phyloP scores from a whole-genome alignment of 2,329 filamentous ascomycete genomes.

The Talaromyces sp. region DNA sequence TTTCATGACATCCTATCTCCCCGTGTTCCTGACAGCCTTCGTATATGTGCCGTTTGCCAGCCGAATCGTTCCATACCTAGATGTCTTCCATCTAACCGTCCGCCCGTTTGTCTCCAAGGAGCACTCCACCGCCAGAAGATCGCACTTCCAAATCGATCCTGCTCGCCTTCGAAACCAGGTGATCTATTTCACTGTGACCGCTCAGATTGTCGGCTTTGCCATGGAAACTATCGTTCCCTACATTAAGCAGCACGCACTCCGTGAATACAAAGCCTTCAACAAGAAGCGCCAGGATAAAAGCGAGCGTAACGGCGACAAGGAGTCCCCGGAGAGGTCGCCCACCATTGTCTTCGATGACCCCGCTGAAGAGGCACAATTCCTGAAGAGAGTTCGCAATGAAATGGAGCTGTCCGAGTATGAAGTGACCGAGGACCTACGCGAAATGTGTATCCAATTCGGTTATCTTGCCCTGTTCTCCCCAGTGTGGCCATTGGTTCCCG shows the following conservation, averaged over 20 bases:
- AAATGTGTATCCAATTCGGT: constrained; percentile 90
- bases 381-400: constrained; percentile 81
- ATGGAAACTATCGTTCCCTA: constrained; percentile 87
- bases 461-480: constrained; percentile 92
- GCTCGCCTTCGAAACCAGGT: constrained; percentile 84
- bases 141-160: constrained; percentile 79
- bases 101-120: constrained; percentile 75
- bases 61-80: constrained; percentile 82
- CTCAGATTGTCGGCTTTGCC: constrained; percentile 85
- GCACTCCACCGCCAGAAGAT: constrained; percentile 63
- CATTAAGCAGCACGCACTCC: constrained; percentile 75
- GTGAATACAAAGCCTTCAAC: constrained; percentile 62
- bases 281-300: constrained; percentile 31
- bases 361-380: constrained; percentile 78
- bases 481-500: constrained; percentile 86
- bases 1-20: constrained; percentile 94
- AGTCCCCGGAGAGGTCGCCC: constrained; percentile 29
- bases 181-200: constrained; percentile 96
- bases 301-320: constrained; percentile 26
- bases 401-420: constrained; percentile 85
- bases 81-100: constrained; percentile 79
- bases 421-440: constrained; percentile 85
- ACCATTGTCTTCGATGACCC: constrained; percentile 63
- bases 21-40: constrained; percentile 87
- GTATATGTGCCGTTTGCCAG: constrained; percentile 93